Evolutionary conservation across 768 basidiomycete species (phyloP), one percentile per base, ranked within the genome.

Genomic region (Leccinum variicolor): DNA sequence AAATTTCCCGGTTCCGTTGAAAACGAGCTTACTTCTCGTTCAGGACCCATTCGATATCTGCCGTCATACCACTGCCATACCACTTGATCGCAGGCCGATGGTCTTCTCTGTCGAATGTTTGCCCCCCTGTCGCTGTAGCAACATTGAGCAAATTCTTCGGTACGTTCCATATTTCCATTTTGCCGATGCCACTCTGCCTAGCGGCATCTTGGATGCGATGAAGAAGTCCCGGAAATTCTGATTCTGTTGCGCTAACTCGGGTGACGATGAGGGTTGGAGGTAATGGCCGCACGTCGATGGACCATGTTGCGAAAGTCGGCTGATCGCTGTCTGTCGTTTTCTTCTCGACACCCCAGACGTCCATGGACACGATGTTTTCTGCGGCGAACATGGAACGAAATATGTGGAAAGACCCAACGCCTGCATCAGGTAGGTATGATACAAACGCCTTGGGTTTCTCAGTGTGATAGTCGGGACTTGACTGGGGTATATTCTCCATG

Each of bases 141-240:
- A 62, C 54, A 3, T 56, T 53, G 51, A 65, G 43, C 26, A 83
- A 59, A 15, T 77, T 59, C 13, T 58, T 39, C 1, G 77, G 71
- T 29, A 83, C 54, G 58, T 79, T 79, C 77, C 82, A 84, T 3
- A 79, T 65, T 58, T 84, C 83, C 28, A 84, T 64, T 29, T 55
- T 72, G 21, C 68, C 62, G 52, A 79, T 64, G 2, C 70, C 71
- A 54, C 71, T 59, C 33, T 70, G 64, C 43, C 56, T 64, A 19
- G 81, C 80, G 14, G 70, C 63, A 39, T 70, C 62, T 53, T 72
- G 66, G 14, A 82, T 64, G 34, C 62, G 69, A 9, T 49, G 58
- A 14, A 84, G 58, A 15, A 83, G 64, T 6, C 31, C 64, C 4
- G 62, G 62, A 51, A 84, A 78, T 2, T 65, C 61, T 4, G 67